These are phyloP conservation scores for Schrenkiella parvula DNA, from an alignment of 345 rosid species.

Conservation along the genomic window DNA sequence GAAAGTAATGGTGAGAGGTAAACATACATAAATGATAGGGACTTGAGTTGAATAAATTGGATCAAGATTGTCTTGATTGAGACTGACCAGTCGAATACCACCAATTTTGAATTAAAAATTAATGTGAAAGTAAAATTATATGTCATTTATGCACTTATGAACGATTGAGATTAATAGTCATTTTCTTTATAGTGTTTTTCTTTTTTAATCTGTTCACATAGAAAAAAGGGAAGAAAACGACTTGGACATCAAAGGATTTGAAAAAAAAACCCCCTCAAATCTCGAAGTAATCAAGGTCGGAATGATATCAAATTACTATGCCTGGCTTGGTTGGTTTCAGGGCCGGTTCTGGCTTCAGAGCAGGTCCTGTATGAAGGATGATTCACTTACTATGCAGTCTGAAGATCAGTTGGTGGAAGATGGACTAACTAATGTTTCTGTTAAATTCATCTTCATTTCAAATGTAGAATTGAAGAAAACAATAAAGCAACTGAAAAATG, in stretches of 20 bases:
- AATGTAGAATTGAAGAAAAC: neutral
- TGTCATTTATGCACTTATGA: neutral
- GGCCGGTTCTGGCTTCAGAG: too few relatives aligned
- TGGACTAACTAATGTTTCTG: neutral
- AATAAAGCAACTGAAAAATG: neutral
- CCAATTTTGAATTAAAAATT: neutral
- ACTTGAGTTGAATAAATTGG: constrained; percentile 11
- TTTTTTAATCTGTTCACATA: neutral
- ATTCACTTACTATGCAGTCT: neutral
- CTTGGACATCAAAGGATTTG: neutral
- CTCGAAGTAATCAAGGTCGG: neutral
- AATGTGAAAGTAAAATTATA: neutral
- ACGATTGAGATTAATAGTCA: constrained; percentile 1
- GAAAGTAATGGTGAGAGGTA: neutral
- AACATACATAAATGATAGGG: neutral
- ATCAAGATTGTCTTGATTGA: neutral
- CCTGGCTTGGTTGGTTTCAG: too few relatives aligned
- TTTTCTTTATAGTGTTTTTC: neutral
- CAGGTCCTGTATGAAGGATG: too few relatives aligned
- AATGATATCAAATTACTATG: too few relatives aligned
- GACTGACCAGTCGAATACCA: neutral
- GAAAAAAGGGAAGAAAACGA: neutral
- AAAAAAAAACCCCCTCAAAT: neutral
- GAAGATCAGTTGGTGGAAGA: neutral
- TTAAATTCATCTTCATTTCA: neutral